Evolutionary conservation across 192 early-diverging fungal genomes (phyloP).

Genomic region (Umbelopsis vinacea): DNA sequence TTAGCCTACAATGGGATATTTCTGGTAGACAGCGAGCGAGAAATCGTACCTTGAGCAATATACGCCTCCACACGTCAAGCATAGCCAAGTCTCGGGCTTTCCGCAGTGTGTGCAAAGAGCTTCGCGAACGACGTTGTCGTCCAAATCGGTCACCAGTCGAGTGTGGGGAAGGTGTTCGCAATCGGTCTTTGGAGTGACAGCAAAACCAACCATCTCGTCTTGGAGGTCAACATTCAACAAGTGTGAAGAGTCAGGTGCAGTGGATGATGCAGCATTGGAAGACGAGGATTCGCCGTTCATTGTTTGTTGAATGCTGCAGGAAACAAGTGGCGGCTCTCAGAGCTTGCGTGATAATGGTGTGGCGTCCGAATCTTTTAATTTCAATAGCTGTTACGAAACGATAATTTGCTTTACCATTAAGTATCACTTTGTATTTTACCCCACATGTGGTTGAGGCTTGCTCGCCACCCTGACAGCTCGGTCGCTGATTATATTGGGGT

Average conservation of each 20-base stretch:
- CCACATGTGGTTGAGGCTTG: too few relatives aligned
- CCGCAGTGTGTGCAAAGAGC: neutral
- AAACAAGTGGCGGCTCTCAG: too few relatives aligned
- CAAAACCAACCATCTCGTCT: neutral
- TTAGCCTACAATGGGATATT: neutral
- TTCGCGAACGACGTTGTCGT: neutral
- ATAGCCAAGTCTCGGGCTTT: constrained; percentile 8
- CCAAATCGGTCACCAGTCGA: neutral
- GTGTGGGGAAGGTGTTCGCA: neutral
- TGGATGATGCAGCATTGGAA: neutral
- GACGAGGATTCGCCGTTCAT: too few relatives aligned
- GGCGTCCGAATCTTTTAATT: too few relatives aligned
- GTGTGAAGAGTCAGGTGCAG: neutral
- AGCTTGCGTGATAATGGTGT: too few relatives aligned
- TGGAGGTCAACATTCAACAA: neutral
- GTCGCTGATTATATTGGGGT: too few relatives aligned
- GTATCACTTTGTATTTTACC: too few relatives aligned
- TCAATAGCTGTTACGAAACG: too few relatives aligned
- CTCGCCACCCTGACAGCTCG: too few relatives aligned
- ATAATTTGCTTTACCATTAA: too few relatives aligned
- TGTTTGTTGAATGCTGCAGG: too few relatives aligned
- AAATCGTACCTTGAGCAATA: constrained; percentile 4
- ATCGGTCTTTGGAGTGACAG: neutral
- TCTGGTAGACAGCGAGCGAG: neutral
- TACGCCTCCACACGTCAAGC: neutral